Conservation (phyloP, 345 rosid genomes). For the Heritiera fomes region DNA sequence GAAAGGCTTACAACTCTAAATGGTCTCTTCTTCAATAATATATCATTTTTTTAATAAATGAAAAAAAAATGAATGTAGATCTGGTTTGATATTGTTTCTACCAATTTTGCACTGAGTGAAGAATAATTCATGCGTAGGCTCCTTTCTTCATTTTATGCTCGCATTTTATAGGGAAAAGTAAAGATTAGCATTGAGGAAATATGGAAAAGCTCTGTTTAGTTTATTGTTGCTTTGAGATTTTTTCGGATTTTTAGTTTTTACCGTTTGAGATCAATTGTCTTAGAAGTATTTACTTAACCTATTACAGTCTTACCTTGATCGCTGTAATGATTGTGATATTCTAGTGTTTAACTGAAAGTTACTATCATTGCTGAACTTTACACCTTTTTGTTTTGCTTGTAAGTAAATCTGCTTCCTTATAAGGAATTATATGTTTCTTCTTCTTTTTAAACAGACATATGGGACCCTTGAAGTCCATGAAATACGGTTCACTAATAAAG, state of each 20-base stretch:
- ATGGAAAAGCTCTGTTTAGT: neutral
- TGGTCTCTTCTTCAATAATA: neutral
- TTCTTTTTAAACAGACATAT: constrained; percentile 52
- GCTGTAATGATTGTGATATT: neutral
- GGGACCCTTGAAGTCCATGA: constrained; percentile 76
- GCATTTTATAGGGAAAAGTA: neutral
- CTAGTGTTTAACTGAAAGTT: neutral
- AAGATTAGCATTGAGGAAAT: neutral
- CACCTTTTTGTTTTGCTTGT: neutral
- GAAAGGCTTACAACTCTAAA: neutral
- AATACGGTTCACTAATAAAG: constrained; percentile 64
- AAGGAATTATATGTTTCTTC: neutral
- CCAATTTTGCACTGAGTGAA: neutral
- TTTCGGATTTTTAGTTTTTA: neutral
- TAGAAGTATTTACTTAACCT: neutral
- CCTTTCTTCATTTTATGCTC: neutral
- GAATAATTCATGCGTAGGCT: neutral
- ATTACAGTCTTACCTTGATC: neutral
- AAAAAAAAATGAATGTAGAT: neutral
- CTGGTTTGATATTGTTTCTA: neutral
- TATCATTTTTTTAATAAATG: neutral
- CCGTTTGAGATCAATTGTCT: neutral
- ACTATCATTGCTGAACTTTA: neutral
- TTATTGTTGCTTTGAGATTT: neutral
- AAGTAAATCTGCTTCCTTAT: neutral